phyloP scores from a whole-genome alignment of 139 green algal genomes.

The Micromonas pusilla region DNA sequence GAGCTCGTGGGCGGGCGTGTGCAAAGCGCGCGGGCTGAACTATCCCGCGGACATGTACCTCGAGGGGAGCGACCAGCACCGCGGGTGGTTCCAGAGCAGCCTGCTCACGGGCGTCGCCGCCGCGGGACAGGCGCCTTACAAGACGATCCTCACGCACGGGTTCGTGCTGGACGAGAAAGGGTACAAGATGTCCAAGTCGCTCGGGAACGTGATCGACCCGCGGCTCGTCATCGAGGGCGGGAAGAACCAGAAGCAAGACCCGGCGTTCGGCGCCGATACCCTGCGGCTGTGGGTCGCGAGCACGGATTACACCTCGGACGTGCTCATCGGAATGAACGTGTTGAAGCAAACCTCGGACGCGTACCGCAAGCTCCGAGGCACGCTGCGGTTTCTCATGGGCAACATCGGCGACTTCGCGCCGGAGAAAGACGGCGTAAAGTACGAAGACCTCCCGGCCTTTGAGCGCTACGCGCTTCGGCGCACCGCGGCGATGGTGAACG shows the following conservation, averaged over 20 bases:
- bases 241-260: slow-evolving; percentile 82
- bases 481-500: slow-evolving; percentile 41
- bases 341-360: slow-evolving; percentile 77
- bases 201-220: slow-evolving; percentile 94
- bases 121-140: slow-evolving; percentile 77
- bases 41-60: slow-evolving; percentile 95
- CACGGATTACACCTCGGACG: slow-evolving; percentile 90
- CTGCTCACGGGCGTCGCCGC: slow-evolving; percentile 89
- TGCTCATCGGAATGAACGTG: slow-evolving; percentile 58
- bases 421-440: slow-evolving; percentile 25
- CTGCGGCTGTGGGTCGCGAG: slow-evolving; percentile 91
- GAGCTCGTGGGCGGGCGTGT: slow-evolving; percentile 77
- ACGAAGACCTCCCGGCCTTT: slow-evolving; percentile 51
- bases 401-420: slow-evolving; percentile 62
- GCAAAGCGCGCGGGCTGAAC: slow-evolving; percentile 43
- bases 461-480: slow-evolving; percentile 55
- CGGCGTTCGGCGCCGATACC: slow-evolving; percentile 84
- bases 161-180: slow-evolving; percentile 88
- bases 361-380: slow-evolving; percentile 85
- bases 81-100: slow-evolving; percentile 95
- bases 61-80: slow-evolving; percentile 94
- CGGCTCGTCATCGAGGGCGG: slow-evolving; percentile 69
- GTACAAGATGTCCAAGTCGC: slow-evolving; percentile 86
- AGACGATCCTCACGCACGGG: slow-evolving; percentile 76
- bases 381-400: slow-evolving; percentile 91